Conservation (phyloP, 208 protist species). For the Angomonas ambiguus region DNA sequence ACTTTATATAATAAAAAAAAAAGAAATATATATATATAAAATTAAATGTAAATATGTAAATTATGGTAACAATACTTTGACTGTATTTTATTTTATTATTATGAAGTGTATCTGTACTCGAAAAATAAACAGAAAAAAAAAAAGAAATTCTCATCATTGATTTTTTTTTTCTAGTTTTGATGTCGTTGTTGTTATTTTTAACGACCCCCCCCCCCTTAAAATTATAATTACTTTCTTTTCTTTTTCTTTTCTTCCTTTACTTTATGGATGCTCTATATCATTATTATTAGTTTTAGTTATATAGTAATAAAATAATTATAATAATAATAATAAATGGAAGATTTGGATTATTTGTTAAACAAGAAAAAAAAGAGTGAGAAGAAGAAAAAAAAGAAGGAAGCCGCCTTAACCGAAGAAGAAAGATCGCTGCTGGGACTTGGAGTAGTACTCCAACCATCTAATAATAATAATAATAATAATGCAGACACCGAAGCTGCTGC, state of each 20-base stretch:
- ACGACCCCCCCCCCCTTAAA: background rate
- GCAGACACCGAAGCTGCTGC: background rate
- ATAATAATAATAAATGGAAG: background rate
- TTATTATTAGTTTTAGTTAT: background rate
- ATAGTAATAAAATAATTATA: slow-evolving; percentile 3
- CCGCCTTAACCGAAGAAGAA: background rate
- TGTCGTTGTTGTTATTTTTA: background rate
- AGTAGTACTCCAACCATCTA: background rate
- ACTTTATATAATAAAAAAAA: background rate
- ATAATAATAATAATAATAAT: slow-evolving; percentile 5
- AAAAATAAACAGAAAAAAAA: too few relatives aligned
- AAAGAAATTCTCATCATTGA: background rate
- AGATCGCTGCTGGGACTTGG: background rate
- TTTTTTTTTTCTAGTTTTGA: slow-evolving; percentile 16
- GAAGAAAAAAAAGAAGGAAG: background rate
- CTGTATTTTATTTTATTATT: background rate
- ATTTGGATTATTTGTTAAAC: background rate
- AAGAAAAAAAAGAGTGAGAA: slow-evolving; percentile 4
- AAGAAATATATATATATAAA: slow-evolving; percentile 2
- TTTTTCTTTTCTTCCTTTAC: background rate
- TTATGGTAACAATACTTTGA: background rate
- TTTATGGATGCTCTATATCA: background rate
- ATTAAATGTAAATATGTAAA: background rate
- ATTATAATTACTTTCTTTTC: background rate
- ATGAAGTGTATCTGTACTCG: background rate